Conservation (phyloP, 2,329 filamentous ascomycete genomes). For the Colletotrichum sp. region DNA sequence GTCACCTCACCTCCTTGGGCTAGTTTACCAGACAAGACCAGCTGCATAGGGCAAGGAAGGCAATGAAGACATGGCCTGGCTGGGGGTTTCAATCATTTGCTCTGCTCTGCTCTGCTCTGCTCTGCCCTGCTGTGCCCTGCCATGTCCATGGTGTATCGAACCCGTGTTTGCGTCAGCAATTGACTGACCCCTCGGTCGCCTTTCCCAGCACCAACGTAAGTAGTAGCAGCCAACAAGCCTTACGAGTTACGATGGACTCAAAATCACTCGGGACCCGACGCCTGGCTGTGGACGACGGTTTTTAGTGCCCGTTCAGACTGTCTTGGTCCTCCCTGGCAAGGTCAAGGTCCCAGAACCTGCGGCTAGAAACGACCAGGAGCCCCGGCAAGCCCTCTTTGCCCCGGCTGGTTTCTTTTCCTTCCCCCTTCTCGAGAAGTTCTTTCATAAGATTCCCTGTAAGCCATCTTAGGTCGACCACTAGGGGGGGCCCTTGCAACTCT, state of each 20-base stretch:
- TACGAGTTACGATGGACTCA: neutral
- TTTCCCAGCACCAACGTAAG: neutral
- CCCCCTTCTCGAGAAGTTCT: neutral
- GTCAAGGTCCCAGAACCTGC: neutral
- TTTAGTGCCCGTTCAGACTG: constrained; percentile 4
- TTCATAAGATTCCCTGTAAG: neutral
- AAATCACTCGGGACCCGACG: neutral
- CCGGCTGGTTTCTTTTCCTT: neutral
- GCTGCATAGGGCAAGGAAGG: neutral
- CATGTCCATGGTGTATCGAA: neutral
- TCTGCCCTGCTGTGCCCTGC: neutral
- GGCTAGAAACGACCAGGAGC: neutral
- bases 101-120: neutral
- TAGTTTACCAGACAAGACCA: neutral
- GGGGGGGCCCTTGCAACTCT: neutral
- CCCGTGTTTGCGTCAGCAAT: neutral
- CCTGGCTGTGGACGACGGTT: neutral
- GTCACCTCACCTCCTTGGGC: neutral
- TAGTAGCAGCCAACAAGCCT: neutral
- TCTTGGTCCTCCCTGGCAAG: constrained; percentile 2
- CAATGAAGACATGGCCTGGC: neutral
- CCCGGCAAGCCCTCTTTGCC: neutral
- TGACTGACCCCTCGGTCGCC: neutral
- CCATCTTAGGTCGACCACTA: neutral
- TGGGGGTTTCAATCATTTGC: neutral